Conservation (phyloP, 805 yeast species). For the Sungouiozyma intestinalis region DNA sequence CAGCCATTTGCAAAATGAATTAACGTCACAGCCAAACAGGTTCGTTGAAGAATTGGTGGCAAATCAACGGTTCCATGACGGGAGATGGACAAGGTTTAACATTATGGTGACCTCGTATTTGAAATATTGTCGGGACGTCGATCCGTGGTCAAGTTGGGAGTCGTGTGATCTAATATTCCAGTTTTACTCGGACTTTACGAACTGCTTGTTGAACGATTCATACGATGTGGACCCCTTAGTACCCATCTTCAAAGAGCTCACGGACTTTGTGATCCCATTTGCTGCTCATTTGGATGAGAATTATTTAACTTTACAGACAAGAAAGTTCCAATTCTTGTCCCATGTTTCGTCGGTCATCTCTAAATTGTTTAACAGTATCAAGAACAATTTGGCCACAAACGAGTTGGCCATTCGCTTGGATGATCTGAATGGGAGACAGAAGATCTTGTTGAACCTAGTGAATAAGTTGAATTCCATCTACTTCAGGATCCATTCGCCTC, state of each 20-base stretch:
- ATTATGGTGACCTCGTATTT: conserved; percentile 40
- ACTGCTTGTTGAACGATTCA: conserved; percentile 33
- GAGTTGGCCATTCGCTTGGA: conserved; percentile 10
- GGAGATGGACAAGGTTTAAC: conserved; percentile 30
- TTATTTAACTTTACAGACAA: conserved; percentile 9
- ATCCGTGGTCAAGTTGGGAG: conserved; percentile 40
- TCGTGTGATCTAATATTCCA: conserved; percentile 39
- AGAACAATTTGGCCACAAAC: conserved; percentile 27
- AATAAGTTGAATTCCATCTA: conserved; percentile 45
- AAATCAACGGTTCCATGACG: conserved; percentile 9
- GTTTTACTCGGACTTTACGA: conserved; percentile 37
- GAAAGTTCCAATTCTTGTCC: conserved; percentile 32
- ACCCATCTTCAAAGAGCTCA: conserved; percentile 17
- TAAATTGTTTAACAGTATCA: conserved; percentile 49
- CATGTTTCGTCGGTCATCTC: conserved; percentile 45
- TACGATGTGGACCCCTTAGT: conserved; percentile 28
- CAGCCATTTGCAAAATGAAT: conserved; percentile 29
- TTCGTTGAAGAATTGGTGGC: conserved; percentile 13
- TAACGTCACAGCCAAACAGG: conserved; percentile 2
- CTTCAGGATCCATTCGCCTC: conserved; percentile 34
- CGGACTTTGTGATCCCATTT: conserved; percentile 29
- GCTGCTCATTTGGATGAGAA: conserved; percentile 18
- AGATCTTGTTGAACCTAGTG: conserved; percentile 44
- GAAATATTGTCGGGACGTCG: conserved; percentile 36
- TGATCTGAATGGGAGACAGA: conserved; percentile 30